A percentile compares a stretch with the other conserved stretches of the same genome.
Conservation (phyloP, 805 yeast genomes). For the Middelhovenomyces tepae region DNA sequence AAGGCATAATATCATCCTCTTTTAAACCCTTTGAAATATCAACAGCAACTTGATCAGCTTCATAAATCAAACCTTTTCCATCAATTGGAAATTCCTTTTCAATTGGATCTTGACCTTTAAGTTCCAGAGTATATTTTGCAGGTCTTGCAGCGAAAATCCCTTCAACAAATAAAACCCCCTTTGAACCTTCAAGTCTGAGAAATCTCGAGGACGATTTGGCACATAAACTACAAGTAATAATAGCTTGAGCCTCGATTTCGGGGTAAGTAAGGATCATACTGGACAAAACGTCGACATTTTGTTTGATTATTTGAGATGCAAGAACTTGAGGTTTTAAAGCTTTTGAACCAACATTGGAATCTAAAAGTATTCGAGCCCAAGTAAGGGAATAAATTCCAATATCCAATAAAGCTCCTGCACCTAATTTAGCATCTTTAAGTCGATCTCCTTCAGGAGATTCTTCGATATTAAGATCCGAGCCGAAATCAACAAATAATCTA, state of each 20-base stretch:
- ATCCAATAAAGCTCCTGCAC: constrained; percentile 51
- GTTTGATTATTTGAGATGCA: background rate
- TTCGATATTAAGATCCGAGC: constrained; percentile 30
- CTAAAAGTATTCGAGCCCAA: constrained; percentile 19
- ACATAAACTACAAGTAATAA: background rate
- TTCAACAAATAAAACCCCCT: background rate
- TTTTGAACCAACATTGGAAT: background rate
- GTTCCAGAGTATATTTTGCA: background rate
- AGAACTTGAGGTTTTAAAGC: background rate
- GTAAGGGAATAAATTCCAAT: constrained; percentile 46
- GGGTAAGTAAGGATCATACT: background rate
- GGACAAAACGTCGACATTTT: background rate
- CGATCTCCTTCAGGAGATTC: constrained; percentile 30
- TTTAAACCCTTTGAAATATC: constrained; percentile 1
- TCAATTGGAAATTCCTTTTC: background rate
- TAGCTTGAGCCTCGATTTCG: background rate
- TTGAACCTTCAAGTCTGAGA: background rate
- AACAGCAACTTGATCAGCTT: constrained; percentile 1
- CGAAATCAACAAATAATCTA: constrained; percentile 37
- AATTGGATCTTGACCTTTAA: constrained; percentile 1
- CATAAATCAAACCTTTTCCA: background rate
- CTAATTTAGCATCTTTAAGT: constrained; percentile 37
- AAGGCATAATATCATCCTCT: constrained; percentile 1
- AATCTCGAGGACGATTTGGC: background rate
- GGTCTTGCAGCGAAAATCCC: background rate